Conservation (phyloP, 148 eudicot species). For the Polygonum maritimum region DNA sequence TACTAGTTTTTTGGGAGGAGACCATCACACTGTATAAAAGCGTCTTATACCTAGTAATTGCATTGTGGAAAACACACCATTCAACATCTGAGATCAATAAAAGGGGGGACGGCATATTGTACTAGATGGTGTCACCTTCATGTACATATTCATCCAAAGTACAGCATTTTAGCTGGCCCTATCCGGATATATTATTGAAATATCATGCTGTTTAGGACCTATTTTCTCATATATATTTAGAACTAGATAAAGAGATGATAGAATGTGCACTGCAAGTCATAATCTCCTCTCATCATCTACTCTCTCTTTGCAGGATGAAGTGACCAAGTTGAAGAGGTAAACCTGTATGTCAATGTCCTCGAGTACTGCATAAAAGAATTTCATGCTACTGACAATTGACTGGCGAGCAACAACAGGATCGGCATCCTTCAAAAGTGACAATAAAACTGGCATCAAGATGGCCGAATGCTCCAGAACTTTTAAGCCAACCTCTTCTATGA, state of each 20-base stretch:
- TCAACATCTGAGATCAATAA: not conserved
- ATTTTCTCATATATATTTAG: not conserved
- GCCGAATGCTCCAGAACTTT: slow-evolving; percentile 49
- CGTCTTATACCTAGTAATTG: not conserved
- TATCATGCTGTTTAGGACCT: not conserved
- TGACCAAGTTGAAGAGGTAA: slow-evolving; percentile 13
- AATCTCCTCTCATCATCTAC: not conserved
- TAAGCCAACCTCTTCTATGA: slow-evolving; percentile 59
- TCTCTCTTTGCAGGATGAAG: not conserved
- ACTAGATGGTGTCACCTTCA: not conserved
- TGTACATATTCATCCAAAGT: not conserved
- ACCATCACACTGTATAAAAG: not conserved
- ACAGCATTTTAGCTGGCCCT: not conserved
- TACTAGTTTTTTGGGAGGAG: not conserved
- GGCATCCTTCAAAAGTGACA: slow-evolving; percentile 45
- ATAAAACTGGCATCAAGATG: slow-evolving; percentile 43
- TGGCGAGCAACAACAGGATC: slow-evolving; percentile 49
- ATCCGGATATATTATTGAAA: not conserved
- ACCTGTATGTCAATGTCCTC: slow-evolving; percentile 81
- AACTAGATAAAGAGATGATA: not conserved
- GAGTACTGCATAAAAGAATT: slow-evolving; percentile 46
- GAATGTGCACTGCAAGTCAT: not conserved
- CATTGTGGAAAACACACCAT: not conserved
- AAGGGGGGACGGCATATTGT: not conserved
- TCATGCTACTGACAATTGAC: slow-evolving; percentile 54